These are phyloP conservation scores for Halophytophthora batemanensis DNA, from an alignment of 352 stramenopile species.

Conservation along the genomic window DNA sequence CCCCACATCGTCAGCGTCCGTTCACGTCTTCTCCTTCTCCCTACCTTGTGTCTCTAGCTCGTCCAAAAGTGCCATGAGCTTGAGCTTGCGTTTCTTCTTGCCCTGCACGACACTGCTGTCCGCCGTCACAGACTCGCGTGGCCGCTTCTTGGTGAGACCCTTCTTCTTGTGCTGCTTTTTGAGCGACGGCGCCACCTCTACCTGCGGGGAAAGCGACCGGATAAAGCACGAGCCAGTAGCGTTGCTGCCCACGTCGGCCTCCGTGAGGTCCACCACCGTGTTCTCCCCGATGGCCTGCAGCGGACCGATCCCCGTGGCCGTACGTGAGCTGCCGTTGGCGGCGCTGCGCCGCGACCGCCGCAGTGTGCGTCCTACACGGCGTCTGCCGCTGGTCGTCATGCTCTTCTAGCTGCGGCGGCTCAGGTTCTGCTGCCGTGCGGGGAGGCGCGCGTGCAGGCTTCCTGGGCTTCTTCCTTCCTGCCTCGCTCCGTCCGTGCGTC, in stretches of 20 bases:
- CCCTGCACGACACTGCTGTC: slow-evolving; percentile 4
- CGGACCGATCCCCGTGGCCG: slow-evolving; percentile 11
- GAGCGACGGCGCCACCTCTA: slow-evolving; percentile 15
- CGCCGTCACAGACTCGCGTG: slow-evolving; percentile 13
- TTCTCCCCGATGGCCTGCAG: slow-evolving; percentile 66
- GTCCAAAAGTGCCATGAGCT: slow-evolving; percentile 41
- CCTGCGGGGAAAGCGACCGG: slow-evolving; percentile 1
- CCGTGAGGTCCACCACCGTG: slow-evolving; percentile 43
- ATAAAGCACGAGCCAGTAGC: slow-evolving; percentile 8
- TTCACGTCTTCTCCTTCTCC: too few species aligned
- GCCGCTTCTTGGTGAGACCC: slow-evolving; percentile 21
- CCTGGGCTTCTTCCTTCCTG: too few species aligned
- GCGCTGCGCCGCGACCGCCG: slow-evolving; percentile 34
- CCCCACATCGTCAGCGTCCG: too few species aligned
- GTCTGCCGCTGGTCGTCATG: slow-evolving; percentile 35
- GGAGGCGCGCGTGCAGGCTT: background rate
- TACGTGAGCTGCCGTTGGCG: slow-evolving; percentile 10
- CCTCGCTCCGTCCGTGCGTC: background rate
- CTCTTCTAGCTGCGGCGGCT: background rate
- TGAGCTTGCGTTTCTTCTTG: slow-evolving; percentile 45
- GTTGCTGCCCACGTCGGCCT: slow-evolving; percentile 14
- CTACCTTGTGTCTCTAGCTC: slow-evolving; percentile 66
- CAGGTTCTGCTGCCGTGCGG: background rate
- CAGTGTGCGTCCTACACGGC: slow-evolving; percentile 45
- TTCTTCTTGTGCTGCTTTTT: slow-evolving; percentile 30